Conservation (phyloP, 1,284 basidiomycete genomes). For the Waitea zeae region DNA sequence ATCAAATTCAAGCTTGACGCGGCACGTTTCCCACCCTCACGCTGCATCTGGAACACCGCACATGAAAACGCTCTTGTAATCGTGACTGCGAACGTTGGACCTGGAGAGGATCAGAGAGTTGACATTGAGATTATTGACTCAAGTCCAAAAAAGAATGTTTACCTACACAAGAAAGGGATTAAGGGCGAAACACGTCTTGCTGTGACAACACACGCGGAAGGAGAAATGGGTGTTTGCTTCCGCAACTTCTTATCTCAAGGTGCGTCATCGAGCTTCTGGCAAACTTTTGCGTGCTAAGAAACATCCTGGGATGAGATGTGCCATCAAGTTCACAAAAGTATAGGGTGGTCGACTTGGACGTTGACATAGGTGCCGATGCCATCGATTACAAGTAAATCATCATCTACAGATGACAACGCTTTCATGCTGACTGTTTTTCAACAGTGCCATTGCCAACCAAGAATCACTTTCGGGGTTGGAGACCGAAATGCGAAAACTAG, state of each 20-base stretch:
- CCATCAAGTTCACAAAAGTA: too few relatives aligned
- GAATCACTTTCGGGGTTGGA: constrained; percentile 92
- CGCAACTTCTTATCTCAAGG: constrained; percentile 61
- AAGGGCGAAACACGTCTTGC: constrained; percentile 86
- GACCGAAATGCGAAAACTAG: constrained; percentile 96
- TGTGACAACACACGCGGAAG: constrained; percentile 85
- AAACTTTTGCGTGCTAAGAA: not conserved
- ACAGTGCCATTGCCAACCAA: constrained; percentile 95
- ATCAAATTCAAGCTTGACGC: constrained; percentile 76
- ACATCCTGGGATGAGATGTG: not conserved
- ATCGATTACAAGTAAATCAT: constrained; percentile 87
- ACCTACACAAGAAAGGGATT: constrained; percentile 79
- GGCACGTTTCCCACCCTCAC: constrained; percentile 48
- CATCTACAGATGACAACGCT: not conserved
- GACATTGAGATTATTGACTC: constrained; percentile 95
- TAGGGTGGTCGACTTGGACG: constrained; percentile 83
- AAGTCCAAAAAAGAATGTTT: constrained; percentile 75
- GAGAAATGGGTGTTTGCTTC: constrained; percentile 92
- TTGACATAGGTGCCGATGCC: constrained; percentile 96
- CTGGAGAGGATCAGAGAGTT: constrained; percentile 58
- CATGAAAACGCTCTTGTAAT: constrained; percentile 78
- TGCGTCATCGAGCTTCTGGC: constrained; percentile 22
- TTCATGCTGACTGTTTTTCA: constrained; percentile 1
- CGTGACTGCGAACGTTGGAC: constrained; percentile 81
- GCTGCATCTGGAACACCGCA: constrained; percentile 92